A percentile compares a stretch with the other conserved stretches of the same genome.
Conservation (phyloP, 2,329 filamentous ascomycete species). For the Monilinia vaccinii-corymbosi region DNA sequence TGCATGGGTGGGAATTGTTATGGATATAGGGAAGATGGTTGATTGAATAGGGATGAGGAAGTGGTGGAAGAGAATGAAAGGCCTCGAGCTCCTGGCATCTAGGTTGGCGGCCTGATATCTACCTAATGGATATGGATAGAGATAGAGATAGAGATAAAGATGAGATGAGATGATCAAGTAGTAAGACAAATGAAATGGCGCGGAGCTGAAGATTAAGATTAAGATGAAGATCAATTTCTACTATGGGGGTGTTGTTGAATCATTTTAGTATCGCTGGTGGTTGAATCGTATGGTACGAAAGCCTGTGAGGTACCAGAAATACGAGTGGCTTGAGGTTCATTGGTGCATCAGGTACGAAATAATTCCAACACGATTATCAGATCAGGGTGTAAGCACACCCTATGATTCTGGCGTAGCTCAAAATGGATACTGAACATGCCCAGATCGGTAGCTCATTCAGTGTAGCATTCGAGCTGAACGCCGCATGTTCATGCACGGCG, state of each 20-base stretch:
- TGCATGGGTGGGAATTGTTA: not conserved
- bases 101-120: not conserved
- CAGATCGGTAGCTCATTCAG: no score
- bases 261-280: not conserved
- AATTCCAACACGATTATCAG: no score
- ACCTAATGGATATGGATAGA: not conserved
- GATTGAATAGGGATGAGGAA: not conserved
- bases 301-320: not conserved
- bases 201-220: not conserved
- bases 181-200: not conserved
- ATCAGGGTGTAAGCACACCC: no score
- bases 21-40: not conserved
- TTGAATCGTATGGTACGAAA: not conserved
- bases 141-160: not conserved
- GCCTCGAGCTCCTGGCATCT: not conserved
- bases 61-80: not conserved
- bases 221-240: not conserved
- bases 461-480: no score
- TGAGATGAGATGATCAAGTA: not conserved
- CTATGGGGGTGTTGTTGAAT: not conserved
- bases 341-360: no score
- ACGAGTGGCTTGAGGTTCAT: no score
- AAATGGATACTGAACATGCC: no score
- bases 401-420: no score
- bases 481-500: no score